Evolutionary conservation across 2,329 filamentous ascomycete genomes (phyloP).

Genomic region (Coniochaeta ligniaria): DNA sequence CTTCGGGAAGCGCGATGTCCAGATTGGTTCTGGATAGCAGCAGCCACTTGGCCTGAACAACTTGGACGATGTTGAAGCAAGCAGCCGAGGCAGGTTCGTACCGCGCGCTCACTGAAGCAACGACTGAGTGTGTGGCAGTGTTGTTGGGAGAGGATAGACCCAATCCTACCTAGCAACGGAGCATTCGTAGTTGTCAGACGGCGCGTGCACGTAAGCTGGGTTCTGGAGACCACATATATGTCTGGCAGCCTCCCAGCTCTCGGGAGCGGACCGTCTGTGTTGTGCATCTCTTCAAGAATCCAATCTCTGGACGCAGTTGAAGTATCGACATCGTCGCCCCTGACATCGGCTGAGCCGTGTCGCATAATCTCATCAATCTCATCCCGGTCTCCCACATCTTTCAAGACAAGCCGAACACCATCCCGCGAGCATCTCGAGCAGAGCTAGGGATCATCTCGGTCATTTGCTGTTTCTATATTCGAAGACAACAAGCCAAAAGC

Average conservation of each 20-base stretch:
- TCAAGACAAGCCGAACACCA: neutral
- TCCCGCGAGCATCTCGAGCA: neutral
- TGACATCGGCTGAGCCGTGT: neutral
- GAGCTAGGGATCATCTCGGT: neutral
- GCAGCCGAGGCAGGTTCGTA: neutral
- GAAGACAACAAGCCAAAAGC: neutral
- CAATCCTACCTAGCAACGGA: neutral
- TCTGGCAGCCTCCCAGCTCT: neutral
- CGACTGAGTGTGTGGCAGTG: neutral
- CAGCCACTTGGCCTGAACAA: neutral
- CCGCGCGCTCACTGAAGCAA: constrained; percentile 2
- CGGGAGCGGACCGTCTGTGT: neutral
- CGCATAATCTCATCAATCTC: neutral
- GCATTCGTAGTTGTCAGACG: neutral
- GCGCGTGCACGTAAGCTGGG: neutral
- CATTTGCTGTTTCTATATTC: neutral
- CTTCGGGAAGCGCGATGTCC: neutral
- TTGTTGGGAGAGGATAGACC: neutral
- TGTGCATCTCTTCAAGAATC: neutral
- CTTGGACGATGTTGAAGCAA: neutral
- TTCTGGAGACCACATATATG: neutral
- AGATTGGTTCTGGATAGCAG: neutral
- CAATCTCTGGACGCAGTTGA: neutral
- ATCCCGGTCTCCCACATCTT: neutral
- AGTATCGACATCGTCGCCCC: neutral